A percentile compares a stretch with the other conserved stretches of the same genome.
Conservation (phyloP, 495 filamentous ascomycete genomes). For the Acidomyces sp. region DNA sequence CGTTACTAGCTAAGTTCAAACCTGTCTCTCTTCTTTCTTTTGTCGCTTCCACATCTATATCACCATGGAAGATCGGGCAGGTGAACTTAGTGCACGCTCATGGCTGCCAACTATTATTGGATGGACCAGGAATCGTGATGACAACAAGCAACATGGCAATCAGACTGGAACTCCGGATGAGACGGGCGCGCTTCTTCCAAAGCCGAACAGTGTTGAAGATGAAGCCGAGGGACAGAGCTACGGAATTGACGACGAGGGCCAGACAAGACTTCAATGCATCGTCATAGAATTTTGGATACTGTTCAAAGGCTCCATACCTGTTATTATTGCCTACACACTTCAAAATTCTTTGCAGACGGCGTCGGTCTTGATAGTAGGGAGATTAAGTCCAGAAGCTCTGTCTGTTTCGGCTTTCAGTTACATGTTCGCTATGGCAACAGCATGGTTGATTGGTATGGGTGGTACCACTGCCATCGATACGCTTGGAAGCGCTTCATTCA, state of each 20-base stretch:
- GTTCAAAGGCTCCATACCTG: slow-evolving; percentile 56
- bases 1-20: not conserved
- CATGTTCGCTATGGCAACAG: slow-evolving; percentile 90
- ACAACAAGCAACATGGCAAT: slow-evolving; percentile 8
- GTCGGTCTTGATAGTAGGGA: slow-evolving; percentile 73
- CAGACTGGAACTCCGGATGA: slow-evolving; percentile 2
- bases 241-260: slow-evolving; percentile 23
- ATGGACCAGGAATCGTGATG: not conserved
- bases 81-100: slow-evolving; percentile 16
- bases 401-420: slow-evolving; percentile 79
- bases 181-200: slow-evolving; percentile 19
- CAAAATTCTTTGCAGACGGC: slow-evolving; percentile 82
- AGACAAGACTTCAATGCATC: slow-evolving; percentile 24
- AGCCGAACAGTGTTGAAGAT: slow-evolving; percentile 17
- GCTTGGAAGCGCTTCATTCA: slow-evolving; percentile 74
- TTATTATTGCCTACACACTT: slow-evolving; percentile 78
- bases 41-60: not conserved
- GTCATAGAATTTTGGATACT: slow-evolving; percentile 57
- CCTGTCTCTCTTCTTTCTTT: not conserved
- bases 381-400: slow-evolving; percentile 65
- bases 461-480: slow-evolving; percentile 87
- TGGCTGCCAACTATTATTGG: slow-evolving; percentile 25
- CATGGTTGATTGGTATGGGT: slow-evolving; percentile 83
- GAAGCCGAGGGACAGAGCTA: slow-evolving; percentile 22
- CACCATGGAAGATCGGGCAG: slow-evolving; percentile 24